These are phyloP conservation scores for Penicillium angulare DNA, from an alignment of 495 filamentous ascomycete genomes.

Conservation along the genomic window DNA sequence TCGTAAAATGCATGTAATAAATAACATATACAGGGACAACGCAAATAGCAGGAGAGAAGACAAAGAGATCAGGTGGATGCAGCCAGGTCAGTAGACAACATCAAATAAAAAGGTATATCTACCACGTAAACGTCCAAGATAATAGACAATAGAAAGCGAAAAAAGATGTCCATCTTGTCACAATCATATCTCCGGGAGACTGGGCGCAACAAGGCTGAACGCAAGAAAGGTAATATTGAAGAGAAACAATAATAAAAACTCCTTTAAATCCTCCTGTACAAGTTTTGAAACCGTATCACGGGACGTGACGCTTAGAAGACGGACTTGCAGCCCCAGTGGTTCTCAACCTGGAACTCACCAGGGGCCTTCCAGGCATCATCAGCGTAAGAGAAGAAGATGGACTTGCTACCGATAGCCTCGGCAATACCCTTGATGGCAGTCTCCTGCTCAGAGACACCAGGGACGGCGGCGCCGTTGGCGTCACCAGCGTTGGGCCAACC, in stretches of 20 bases:
- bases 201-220: not conserved
- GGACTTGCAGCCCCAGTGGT: conserved; percentile 65
- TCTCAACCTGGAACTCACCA: conserved; percentile 73
- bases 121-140: conserved; percentile 34
- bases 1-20: conserved; percentile 24
- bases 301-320: conserved; percentile 44
- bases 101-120: conserved; percentile 40
- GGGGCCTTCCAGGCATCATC: conserved; percentile 80
- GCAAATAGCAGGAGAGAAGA: conserved; percentile 14
- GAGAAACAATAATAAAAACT: conserved; percentile 23
- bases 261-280: conserved; percentile 34
- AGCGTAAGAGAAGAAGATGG: conserved; percentile 75
- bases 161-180: conserved; percentile 10
- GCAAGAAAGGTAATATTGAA: conserved; percentile 2
- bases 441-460: conserved; percentile 64
- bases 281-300: conserved; percentile 21
- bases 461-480: conserved; percentile 68
- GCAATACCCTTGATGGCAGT: conserved; percentile 67
- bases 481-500: conserved; percentile 79
- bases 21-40: conserved; percentile 29
- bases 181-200: not conserved
- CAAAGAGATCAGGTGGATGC: conserved; percentile 31
- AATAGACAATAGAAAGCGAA: conserved; percentile 27
- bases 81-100: conserved; percentile 35
- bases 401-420: conserved; percentile 52